These are phyloP conservation scores for Grosmannia penicillata DNA, from an alignment of 2,329 filamentous ascomycete species.

Conservation along the genomic window DNA sequence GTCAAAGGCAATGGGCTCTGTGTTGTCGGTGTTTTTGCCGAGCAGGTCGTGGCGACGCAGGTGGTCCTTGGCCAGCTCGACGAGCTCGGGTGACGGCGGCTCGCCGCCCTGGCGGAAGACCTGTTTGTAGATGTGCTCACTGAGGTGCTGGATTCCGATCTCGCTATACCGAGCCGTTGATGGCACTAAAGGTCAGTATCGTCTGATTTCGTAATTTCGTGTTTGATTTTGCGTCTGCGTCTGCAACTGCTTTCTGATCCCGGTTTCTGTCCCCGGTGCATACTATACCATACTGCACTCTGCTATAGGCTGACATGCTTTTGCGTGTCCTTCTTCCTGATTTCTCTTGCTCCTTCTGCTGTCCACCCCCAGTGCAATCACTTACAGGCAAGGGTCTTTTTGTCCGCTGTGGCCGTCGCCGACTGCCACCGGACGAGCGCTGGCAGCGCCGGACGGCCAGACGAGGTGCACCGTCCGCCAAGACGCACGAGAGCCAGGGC, in stretches of 20 bases:
- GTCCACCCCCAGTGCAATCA: background rate
- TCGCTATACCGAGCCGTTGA: slow-evolving; percentile 67
- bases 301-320: too few relatives aligned
- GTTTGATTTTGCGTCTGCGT: too few relatives aligned
- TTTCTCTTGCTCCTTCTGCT: background rate
- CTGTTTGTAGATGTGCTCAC: slow-evolving; percentile 66
- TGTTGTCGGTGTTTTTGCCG: slow-evolving; percentile 75
- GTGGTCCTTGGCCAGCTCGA: slow-evolving; percentile 70
- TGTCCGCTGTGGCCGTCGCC: slow-evolving; percentile 17
- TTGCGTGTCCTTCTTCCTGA: too few relatives aligned
- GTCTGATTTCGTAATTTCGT: too few relatives aligned
- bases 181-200: slow-evolving; percentile 21
- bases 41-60: slow-evolving; percentile 71
- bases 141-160: slow-evolving; percentile 89
- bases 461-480: too few relatives aligned
- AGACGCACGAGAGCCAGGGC: slow-evolving; percentile 34
- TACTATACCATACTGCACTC: too few relatives aligned
- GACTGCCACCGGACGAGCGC: slow-evolving; percentile 27
- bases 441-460: too few relatives aligned
- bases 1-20: slow-evolving; percentile 68
- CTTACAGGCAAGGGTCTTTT: slow-evolving; percentile 26
- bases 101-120: slow-evolving; percentile 51
- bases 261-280: too few relatives aligned
- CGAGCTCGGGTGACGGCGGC: slow-evolving; percentile 53
- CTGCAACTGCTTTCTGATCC: too few relatives aligned